phyloP scores from a whole-genome alignment of 139 green algal species.

The Astrephomene gubernaculifera region DNA sequence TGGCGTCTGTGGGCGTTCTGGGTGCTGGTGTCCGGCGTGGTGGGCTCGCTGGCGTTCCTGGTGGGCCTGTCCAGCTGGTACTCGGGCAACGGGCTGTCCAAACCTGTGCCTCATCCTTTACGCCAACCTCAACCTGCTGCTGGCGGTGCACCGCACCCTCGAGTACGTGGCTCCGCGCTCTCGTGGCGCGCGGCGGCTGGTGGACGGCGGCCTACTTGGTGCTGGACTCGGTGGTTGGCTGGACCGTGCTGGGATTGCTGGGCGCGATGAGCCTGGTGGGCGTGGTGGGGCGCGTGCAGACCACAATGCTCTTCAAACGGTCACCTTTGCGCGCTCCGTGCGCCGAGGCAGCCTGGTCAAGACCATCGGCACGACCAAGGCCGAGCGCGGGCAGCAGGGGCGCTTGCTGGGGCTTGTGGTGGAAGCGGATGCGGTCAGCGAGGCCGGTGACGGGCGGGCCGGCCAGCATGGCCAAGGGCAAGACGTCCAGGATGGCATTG shows the following conservation, averaged over 20 bases:
- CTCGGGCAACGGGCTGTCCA: slow-evolving; percentile 35
- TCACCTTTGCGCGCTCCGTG: slow-evolving; percentile 23
- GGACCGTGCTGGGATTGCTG: slow-evolving; percentile 34
- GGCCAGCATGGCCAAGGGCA: no score
- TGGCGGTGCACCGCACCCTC: slow-evolving; percentile 17
- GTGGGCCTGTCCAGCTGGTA: slow-evolving; percentile 20
- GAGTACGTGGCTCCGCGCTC: slow-evolving; percentile 23
- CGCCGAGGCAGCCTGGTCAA: slow-evolving; percentile 26
- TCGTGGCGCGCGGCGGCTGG: slow-evolving; percentile 9
- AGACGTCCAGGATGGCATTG: no score
- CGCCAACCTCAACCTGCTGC: slow-evolving; percentile 50
- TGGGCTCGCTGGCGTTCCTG: slow-evolving; percentile 41
- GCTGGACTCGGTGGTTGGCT: slow-evolving; percentile 21
- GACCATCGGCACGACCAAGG: slow-evolving; percentile 33
- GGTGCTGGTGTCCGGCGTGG: not conserved
- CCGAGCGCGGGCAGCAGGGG: slow-evolving; percentile 10
- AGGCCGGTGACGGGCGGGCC: no score
- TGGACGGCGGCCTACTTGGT: slow-evolving; percentile 36
- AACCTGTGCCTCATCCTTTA: slow-evolving; percentile 57
- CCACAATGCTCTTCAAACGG: slow-evolving; percentile 49
- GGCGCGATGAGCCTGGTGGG: slow-evolving; percentile 44
- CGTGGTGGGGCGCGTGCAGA: slow-evolving; percentile 40
- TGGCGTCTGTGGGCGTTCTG: slow-evolving; percentile 49
- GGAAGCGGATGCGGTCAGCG: not conserved
- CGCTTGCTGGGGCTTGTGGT: slow-evolving; percentile 5